phyloP scores from a whole-genome alignment of 805 yeast genomes.

The Metschnikowia lochheadii region DNA sequence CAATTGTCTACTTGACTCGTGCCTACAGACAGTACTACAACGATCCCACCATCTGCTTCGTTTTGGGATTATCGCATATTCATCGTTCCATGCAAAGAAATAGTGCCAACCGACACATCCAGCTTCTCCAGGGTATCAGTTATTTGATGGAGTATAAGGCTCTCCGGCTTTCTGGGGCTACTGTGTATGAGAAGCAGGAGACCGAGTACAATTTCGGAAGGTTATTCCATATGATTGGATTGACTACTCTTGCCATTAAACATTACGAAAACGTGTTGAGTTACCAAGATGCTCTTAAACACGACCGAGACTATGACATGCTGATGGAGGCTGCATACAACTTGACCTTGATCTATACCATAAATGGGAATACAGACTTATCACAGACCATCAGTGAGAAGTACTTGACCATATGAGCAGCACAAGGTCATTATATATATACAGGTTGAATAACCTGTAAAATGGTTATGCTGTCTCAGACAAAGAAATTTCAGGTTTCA shows the following conservation, averaged over 20 bases:
- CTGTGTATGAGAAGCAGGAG: slow-evolving; percentile 62
- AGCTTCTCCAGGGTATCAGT: slow-evolving; percentile 81
- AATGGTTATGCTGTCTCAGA: too few relatives aligned
- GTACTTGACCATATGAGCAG: slow-evolving; percentile 46
- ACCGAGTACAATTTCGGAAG: slow-evolving; percentile 80
- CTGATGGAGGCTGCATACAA: slow-evolving; percentile 84
- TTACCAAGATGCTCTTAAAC: slow-evolving; percentile 31
- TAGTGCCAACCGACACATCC: slow-evolving; percentile 80
- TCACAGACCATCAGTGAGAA: slow-evolving; percentile 63
- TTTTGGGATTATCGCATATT: slow-evolving; percentile 74
- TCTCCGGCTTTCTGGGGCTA: slow-evolving; percentile 38
- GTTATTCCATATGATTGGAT: slow-evolving; percentile 77
- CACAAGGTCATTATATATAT: too few relatives aligned
- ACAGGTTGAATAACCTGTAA: too few relatives aligned
- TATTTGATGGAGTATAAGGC: slow-evolving; percentile 69
- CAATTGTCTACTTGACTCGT: slow-evolving; percentile 71
- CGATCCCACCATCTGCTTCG: slow-evolving; percentile 76
- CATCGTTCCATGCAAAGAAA: slow-evolving; percentile 92
- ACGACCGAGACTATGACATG: slow-evolving; percentile 53
- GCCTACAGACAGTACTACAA: slow-evolving; percentile 62
- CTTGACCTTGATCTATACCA: slow-evolving; percentile 66
- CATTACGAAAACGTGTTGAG: slow-evolving; percentile 68
- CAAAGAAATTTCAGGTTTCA: too few relatives aligned
- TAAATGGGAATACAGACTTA: slow-evolving; percentile 64
- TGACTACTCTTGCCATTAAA: slow-evolving; percentile 65